Evolutionary conservation across 2,329 filamentous ascomycete species (phyloP), one percentile per base, ranked within the genome.

Genomic region (Aspergillus floridensis): DNA sequence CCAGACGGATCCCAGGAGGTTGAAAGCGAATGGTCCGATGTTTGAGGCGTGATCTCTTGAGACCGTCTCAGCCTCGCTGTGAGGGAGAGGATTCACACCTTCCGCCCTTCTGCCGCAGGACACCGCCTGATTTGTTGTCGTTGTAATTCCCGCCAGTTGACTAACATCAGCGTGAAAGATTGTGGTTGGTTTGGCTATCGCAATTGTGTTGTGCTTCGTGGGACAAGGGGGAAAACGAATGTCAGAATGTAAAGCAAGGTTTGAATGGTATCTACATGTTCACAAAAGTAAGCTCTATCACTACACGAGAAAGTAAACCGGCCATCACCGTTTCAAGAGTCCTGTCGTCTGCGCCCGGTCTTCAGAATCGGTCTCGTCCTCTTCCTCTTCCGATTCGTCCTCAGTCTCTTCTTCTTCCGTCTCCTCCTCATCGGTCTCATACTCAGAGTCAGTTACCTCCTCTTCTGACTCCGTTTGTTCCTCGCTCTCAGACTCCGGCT

Each of bases 401-500:
- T 77, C 79, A 21, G 84, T 82, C 29, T 79, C 77, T 2, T 77
- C 77, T 10, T 77, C 77, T 8, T 77, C 70, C 44, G 71, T 72
- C 14, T 82, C 81, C 7, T 83, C 81, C 2, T 82, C 81, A 0
- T 82, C 81, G 0, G 80, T 80, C 32, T 78, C 76, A 0, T 83
- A 80, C 0, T 82, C 82, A 0, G 81, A 81, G 0, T 81, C 81
- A 0, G 80, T 80, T 0, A 83, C 81, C 2, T 81, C 81, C 1
- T 82, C 82, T 0, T 81, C 81, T 3, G 77, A 76, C 10, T 80
- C 79, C 14, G 79, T 79, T 7, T 79, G 80, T 6, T 81, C 79
- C 2, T 83, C 83, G 5, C 81, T 80, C 6, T 81, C 82, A 2
- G 80, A 82, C 24, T 83, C 82, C 10, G 81, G 80, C 11, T 83